These are phyloP conservation scores for Protomyces gravidus DNA, from an alignment of 1,139 yeast species.

Conservation along the genomic window DNA sequence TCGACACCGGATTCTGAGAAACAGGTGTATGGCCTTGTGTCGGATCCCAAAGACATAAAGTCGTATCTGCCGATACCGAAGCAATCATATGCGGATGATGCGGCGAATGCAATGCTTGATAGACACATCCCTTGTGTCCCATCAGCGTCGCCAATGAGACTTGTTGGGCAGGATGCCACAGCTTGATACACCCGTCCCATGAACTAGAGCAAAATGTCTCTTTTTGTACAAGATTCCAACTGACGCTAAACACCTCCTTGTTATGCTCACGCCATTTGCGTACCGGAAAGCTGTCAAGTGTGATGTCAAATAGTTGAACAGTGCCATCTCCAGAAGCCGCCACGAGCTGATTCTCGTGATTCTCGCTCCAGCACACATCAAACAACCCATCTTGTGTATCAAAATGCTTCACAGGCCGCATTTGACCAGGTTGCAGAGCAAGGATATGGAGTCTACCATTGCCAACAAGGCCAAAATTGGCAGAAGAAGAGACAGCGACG, in stretches of 20 bases:
- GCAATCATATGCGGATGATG: slow-evolving; percentile 69
- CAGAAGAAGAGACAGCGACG: slow-evolving; percentile 82
- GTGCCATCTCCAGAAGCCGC: slow-evolving; percentile 90
- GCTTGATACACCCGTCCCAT: slow-evolving; percentile 87
- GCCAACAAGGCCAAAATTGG: slow-evolving; percentile 92
- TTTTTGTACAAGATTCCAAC: slow-evolving; percentile 83
- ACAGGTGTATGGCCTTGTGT: slow-evolving; percentile 60
- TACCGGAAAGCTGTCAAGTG: slow-evolving; percentile 65
- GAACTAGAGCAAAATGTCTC: slow-evolving; percentile 67
- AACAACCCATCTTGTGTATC: slow-evolving; percentile 93
- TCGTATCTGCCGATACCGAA: slow-evolving; percentile 76
- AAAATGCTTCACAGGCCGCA: slow-evolving; percentile 44
- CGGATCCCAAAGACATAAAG: slow-evolving; percentile 78
- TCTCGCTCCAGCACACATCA: slow-evolving; percentile 85
- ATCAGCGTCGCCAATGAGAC: slow-evolving; percentile 13
- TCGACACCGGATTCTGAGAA: slow-evolving; percentile 68
- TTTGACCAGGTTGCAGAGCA: slow-evolving; percentile 64
- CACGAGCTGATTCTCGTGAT: slow-evolving; percentile 77
- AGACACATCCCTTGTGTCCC: slow-evolving; percentile 38
- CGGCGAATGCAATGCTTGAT: slow-evolving; percentile 80
- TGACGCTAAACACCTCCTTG: slow-evolving; percentile 79
- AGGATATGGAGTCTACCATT: slow-evolving; percentile 76
- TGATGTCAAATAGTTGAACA: slow-evolving; percentile 71
- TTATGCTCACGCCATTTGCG: slow-evolving; percentile 73
- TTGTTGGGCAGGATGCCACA: slow-evolving; percentile 38